phyloP scores from a whole-genome alignment of 306 rosid species.

The Ormosia emarginata region DNA sequence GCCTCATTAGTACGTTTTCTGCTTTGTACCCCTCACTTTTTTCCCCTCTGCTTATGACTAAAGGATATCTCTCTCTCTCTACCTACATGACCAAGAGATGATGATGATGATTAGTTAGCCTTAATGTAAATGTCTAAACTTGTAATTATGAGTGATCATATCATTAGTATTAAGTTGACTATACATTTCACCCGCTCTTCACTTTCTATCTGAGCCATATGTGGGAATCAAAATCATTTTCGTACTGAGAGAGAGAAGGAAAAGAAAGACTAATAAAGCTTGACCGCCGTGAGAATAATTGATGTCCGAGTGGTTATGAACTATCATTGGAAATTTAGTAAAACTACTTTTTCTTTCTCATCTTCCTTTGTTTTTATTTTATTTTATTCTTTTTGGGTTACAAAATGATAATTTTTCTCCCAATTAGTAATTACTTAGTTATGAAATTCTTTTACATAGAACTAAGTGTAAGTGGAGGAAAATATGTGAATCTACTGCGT shows the following conservation, averaged over 20 bases:
- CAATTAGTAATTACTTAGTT: background rate
- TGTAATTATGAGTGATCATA: conserved; percentile 40
- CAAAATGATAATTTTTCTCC: background rate
- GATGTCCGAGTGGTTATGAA: background rate
- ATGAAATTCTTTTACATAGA: no score
- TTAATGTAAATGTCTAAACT: conserved; percentile 40
- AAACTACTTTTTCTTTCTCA: background rate
- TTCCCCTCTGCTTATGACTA: background rate
- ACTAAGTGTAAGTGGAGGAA: no score
- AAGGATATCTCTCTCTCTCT: conserved; percentile 3
- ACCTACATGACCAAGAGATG: conserved; percentile 30
- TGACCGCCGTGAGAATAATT: conserved; percentile 4
- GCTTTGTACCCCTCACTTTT: background rate
- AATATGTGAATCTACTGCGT: no score
- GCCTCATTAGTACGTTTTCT: conserved; percentile 14
- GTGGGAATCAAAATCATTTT: background rate
- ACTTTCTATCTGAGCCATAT: background rate
- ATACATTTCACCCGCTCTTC: background rate
- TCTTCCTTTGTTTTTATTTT: background rate
- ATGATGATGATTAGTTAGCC: conserved; percentile 32
- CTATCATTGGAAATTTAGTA: background rate
- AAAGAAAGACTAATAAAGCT: background rate
- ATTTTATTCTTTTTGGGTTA: background rate
- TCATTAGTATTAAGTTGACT: conserved; percentile 21
- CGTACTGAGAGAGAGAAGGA: background rate